Percentiles rank a stretch among this genome's conserved stretches.
These are phyloP conservation scores for Aspergillus aculeatus DNA, from an alignment of 2,329 filamentous ascomycete species.

Conservation along the genomic window DNA sequence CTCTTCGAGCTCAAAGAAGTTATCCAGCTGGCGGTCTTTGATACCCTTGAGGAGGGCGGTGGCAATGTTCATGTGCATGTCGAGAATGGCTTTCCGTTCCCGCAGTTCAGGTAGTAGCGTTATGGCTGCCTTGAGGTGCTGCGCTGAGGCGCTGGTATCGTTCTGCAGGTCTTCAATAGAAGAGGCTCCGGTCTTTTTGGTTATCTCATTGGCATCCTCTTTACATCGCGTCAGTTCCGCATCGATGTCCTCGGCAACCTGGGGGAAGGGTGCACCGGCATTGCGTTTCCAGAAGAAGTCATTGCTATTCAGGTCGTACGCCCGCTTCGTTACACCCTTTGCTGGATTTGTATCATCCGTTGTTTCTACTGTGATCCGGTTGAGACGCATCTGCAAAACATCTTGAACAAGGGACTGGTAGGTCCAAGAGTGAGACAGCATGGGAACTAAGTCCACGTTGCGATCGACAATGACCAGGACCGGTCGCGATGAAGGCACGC, in stretches of 20 bases:
- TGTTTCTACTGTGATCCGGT: constrained; percentile 89
- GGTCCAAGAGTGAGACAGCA: constrained; percentile 97
- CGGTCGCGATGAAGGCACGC: constrained; percentile 72
- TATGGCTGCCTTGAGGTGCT: constrained; percentile 94
- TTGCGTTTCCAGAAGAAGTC: constrained; percentile 99
- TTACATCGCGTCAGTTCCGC: constrained; percentile 91
- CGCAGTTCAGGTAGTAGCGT: constrained; percentile 86
- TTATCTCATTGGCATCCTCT: constrained; percentile 90
- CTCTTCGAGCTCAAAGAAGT: constrained; percentile 94
- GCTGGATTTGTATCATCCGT: constrained; percentile 74
- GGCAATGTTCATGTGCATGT: constrained; percentile 99
- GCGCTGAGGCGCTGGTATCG: constrained; percentile 82
- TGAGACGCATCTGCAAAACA: constrained; percentile 76
- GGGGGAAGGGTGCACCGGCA: constrained; percentile 83
- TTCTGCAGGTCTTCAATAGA: constrained; percentile 91
- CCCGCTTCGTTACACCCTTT: constrained; percentile 77
- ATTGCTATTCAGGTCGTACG: constrained; percentile 82
- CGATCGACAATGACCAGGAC: constrained; percentile 92
- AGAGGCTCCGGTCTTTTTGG: constrained; percentile 88
- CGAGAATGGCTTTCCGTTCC: constrained; percentile 86
- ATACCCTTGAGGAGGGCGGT: constrained; percentile 78
- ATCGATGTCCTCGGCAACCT: constrained; percentile 95
- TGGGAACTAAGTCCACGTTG: constrained; percentile 92
- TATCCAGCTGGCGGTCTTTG: constrained; percentile 91
- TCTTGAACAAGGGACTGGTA: constrained; percentile 83